Conservation (phyloP, 129 eudicot genomes). For the Tagetes erecta region DNA sequence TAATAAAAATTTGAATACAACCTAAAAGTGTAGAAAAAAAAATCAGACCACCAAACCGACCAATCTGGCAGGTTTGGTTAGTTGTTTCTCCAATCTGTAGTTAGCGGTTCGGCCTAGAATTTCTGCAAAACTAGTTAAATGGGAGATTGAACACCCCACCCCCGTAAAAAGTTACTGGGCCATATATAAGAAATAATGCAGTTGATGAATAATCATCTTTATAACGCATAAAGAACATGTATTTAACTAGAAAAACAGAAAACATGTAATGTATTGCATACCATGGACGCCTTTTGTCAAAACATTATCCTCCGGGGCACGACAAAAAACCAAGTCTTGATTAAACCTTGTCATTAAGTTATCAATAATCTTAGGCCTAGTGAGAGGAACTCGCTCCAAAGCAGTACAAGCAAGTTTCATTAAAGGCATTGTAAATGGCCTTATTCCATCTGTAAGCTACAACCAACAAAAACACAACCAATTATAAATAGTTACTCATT, state of each 20-base stretch:
- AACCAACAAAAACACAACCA: slow-evolving; percentile 30
- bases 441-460: slow-evolving; percentile 93
- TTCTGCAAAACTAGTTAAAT: not conserved
- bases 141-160: not conserved
- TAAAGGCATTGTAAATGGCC: slow-evolving; percentile 98
- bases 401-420: slow-evolving; percentile 96
- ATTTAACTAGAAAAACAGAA: not conserved
- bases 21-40: not conserved
- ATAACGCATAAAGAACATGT: not conserved
- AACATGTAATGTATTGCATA: slow-evolving; percentile 26
- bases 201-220: not conserved
- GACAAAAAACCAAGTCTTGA: slow-evolving; percentile 87
- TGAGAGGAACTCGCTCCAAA: slow-evolving; percentile 88
- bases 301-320: slow-evolving; percentile 79
- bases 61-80: not conserved
- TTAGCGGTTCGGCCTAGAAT: not conserved
- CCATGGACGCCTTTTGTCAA: slow-evolving; percentile 67
- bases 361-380: slow-evolving; percentile 59
- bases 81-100: not conserved
- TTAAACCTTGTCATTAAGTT: slow-evolving; percentile 63
- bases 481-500: not conserved
- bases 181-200: not conserved
- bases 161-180: not conserved
- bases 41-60: not conserved
- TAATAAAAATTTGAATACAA: not conserved